phyloP scores from a whole-genome alignment of 208 protist species.

The Borovskyia barvae region DNA sequence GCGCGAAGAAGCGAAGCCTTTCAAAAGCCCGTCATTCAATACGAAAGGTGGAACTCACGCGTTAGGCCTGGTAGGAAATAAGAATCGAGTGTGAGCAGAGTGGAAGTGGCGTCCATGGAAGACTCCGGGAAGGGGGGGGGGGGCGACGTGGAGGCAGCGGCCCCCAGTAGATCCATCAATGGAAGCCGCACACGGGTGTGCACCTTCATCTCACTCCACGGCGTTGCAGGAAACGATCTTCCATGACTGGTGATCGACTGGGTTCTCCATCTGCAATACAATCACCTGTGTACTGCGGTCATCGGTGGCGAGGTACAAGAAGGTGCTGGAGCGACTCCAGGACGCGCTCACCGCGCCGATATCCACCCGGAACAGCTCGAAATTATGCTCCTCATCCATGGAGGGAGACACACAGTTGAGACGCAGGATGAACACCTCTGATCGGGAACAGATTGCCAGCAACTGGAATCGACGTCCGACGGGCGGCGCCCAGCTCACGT shows the following conservation, averaged over 20 bases:
- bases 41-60: too few relatives aligned
- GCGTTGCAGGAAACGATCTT: conserved; percentile 35
- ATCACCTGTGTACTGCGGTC: conserved; percentile 39
- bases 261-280: conserved; percentile 76
- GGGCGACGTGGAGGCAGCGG: too few relatives aligned
- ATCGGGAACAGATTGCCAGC: conserved; percentile 72
- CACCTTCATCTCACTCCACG: too few relatives aligned
- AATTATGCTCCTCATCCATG: conserved; percentile 35
- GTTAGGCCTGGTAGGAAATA: too few relatives aligned
- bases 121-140: too few relatives aligned
- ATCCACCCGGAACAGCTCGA: conserved; percentile 62
- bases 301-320: conserved; percentile 77
- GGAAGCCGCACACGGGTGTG: too few relatives aligned
- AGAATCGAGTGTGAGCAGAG: too few relatives aligned
- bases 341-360: conserved; percentile 72
- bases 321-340: conserved; percentile 74
- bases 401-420: conserved; percentile 82
- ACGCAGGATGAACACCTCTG: conserved; percentile 72
- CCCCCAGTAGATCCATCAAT: too few relatives aligned
- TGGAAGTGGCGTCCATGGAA: too few relatives aligned
- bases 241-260: conserved; percentile 81
- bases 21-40: too few relatives aligned
- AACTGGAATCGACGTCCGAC: conserved; percentile 84
- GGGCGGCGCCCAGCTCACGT: conserved; percentile 73
- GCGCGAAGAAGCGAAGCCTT: too few relatives aligned